Evolutionary conservation across 345 rosid genomes (phyloP), one percentile per base, ranked within the genome.

Genomic region (Abelmoschus esculentus): DNA sequence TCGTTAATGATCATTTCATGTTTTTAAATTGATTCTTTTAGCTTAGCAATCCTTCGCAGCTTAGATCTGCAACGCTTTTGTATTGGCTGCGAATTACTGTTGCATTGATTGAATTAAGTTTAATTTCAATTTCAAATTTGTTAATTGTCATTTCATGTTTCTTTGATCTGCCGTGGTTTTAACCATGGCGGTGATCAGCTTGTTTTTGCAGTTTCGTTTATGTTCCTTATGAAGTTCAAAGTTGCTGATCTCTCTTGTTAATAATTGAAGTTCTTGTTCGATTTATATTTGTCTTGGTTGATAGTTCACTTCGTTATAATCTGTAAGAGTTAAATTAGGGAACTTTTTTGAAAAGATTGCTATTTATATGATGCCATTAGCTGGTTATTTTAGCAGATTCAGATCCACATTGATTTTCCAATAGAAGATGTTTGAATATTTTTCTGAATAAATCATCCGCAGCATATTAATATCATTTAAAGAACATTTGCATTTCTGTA

Each of bases 51-150:
- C 32, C 32, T 69, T 22, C 18, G 40, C 31, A 72, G 72, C 62
- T 72, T 74, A 73, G 80, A 84, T 84, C 78, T 66, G 72, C 65
- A 17, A 10, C 1, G n/a, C 14, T 54, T 9, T 67, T 29, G 40
- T 32, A 14, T 13, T n/a, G 9, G 18, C 28, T 32, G 11, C 13
- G 61, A 42, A 10, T 69, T 56, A 13, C 34, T 36, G 36, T 69
- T 69, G 61, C 36, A 38, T 56, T 56, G n/a, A 13, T 69, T 14
- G 26, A 40, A 38, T 52, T 69, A 3, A 14, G 62, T 19, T 69
- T 6, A 56, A 19, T 13, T 58, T 3, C 3, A 56, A 7, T 0
- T 70, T 56, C 55, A 17, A 31, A 17, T 53, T n/a, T 50, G 2
- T 68, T 68, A 18, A 34, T 68, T 3, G 19, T 54, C 61, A 46